Evolutionary conservation across 768 basidiomycete genomes (phyloP), one percentile per base, ranked within the genome.

Genomic region (Rhizopogon sp.): DNA sequence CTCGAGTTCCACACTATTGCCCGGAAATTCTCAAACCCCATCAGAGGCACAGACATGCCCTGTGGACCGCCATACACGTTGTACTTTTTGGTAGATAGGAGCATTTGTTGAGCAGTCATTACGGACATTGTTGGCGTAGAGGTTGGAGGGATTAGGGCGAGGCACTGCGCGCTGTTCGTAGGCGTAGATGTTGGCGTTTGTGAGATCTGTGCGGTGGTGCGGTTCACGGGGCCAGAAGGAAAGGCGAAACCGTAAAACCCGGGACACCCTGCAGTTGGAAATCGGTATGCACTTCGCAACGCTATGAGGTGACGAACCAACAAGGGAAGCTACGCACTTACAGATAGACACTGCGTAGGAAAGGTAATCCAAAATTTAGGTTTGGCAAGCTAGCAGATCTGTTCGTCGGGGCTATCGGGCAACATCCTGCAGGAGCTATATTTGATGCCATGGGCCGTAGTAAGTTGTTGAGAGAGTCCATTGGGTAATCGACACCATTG

Each of bases 161-260:
- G 52, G 22, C 66, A 47, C 33, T 54, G n/a, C n/a, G 28, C 28
- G 51, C 41, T 42, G 14, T 56, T 16, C 28, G 39, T 51, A 43
- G 53, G 59, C 11, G 53, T 55, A 22, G 29, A 8, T n/a, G 58
- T 22, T 0, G 66, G 66, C 20, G 25, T 58, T 40, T 67, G 65
- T 16, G 56, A 50, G 5, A 66, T 58, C 25, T 65, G 59, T 11
- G 58, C 31, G 5, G 55, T 13, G 2, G 64, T 67, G 14, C 57
- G 56, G 35, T 66, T 65, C 37, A 62, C n/a, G 5, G 58, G 49
- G 41, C 64, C 60, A 2, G 66, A 65, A 2, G 59, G 66, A 37
- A 68, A 68, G 5, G 64, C 64, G 28, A 66, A 66, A n/a, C 62
- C 60, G 31, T 64, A 66, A 54, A 56, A 68, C 39, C 59, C 66